These are phyloP conservation scores for Onygenales sp. DNA, from an alignment of 2,329 filamentous ascomycete species.

Conservation along the genomic window DNA sequence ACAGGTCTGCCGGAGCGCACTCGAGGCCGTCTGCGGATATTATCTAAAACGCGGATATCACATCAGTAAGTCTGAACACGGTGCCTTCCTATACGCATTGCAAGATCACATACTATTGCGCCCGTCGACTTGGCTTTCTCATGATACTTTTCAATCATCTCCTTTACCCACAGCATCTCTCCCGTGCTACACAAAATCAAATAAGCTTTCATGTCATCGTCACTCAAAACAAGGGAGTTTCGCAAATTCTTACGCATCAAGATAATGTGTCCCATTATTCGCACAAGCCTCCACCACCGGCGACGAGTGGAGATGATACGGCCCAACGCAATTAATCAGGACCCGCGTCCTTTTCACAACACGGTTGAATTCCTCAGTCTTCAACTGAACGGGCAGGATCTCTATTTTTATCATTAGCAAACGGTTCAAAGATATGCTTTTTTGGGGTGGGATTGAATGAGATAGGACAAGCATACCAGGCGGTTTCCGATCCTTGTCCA, in stretches of 20 bases:
- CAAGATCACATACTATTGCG: constrained; percentile 42
- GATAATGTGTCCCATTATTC: constrained; percentile 55
- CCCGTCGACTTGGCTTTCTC: constrained; percentile 49
- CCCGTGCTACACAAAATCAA: constrained; percentile 39
- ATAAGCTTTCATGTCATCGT: neutral
- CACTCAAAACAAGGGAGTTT: neutral
- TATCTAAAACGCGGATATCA: constrained; percentile 29
- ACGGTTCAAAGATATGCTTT: too few relatives aligned
- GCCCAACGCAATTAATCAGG: constrained; percentile 53
- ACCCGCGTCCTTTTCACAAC: constrained; percentile 49
- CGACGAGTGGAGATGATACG: constrained; percentile 55
- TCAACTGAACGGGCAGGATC: constrained; percentile 39
- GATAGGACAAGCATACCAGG: constrained; percentile 47
- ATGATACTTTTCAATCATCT: constrained; percentile 54
- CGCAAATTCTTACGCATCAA: constrained; percentile 45
- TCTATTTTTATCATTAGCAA: constrained; percentile 17
- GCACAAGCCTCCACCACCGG: constrained; percentile 57
- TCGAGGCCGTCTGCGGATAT: constrained; percentile 54
- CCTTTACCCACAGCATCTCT: constrained; percentile 54
- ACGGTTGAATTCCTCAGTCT: constrained; percentile 39
- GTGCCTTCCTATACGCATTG: neutral
- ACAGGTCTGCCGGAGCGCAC: constrained; percentile 50
- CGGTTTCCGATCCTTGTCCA: constrained; percentile 59
- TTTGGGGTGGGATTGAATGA: constrained; percentile 2
- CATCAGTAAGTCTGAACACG: constrained; percentile 8